phyloP scores from a whole-genome alignment of 2,329 filamentous ascomycete genomes.

The Pestalotiopsis sp. region DNA sequence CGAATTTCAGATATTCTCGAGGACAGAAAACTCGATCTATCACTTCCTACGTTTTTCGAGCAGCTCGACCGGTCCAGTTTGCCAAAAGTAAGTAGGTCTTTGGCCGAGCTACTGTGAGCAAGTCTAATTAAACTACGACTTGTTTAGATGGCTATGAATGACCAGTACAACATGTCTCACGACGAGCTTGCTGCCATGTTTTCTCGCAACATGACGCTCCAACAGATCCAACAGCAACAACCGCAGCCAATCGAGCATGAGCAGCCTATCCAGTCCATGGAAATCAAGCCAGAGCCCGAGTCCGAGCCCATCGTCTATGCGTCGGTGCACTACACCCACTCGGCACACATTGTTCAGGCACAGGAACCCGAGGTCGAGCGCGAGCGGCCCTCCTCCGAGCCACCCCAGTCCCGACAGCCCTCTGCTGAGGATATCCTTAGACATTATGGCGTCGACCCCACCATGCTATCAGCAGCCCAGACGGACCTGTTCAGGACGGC shows the following conservation, averaged over 20 bases:
- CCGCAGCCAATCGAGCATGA: slow-evolving; percentile 20
- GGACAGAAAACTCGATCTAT: neutral
- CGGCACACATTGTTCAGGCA: slow-evolving; percentile 63
- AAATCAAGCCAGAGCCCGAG: slow-evolving; percentile 31
- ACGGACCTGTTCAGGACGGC: slow-evolving; percentile 78
- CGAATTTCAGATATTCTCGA: neutral
- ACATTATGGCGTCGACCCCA: slow-evolving; percentile 71
- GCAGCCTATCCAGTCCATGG: slow-evolving; percentile 32
- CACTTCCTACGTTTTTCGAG: neutral
- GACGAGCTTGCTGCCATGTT: slow-evolving; percentile 85
- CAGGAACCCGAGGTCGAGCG: slow-evolving; percentile 36
- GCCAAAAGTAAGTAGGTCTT: neutral
- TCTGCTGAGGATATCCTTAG: slow-evolving; percentile 61
- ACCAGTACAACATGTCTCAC: slow-evolving; percentile 49
- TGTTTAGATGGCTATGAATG: slow-evolving; percentile 9
- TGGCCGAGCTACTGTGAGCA: too few relatives aligned
- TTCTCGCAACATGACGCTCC: slow-evolving; percentile 72
- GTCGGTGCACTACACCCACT: slow-evolving; percentile 84
- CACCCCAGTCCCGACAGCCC: slow-evolving; percentile 48
- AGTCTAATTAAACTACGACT: neutral
- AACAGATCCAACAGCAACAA: slow-evolving; percentile 30
- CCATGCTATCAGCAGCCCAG: slow-evolving; percentile 72
- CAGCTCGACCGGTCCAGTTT: neutral
- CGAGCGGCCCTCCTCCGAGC: slow-evolving; percentile 53
- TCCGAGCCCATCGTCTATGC: slow-evolving; percentile 65